Evolutionary conservation across 768 basidiomycete species (phyloP).

Genomic region (Kwoniella sp.): DNA sequence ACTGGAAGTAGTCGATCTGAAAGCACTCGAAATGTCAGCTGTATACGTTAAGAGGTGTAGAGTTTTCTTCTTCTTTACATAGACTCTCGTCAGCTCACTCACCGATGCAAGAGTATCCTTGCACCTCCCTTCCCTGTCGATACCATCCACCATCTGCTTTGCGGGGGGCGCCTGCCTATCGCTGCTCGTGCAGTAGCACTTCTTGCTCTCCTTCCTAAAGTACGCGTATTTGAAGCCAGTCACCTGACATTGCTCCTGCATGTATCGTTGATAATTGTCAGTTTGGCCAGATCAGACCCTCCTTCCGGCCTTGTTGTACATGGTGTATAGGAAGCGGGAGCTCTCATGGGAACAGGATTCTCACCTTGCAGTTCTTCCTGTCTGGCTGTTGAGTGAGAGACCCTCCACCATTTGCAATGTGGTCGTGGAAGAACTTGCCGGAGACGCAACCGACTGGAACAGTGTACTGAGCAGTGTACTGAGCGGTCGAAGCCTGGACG

Average conservation of each 20-base stretch:
- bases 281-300: background rate
- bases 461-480: no score
- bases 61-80: no score
- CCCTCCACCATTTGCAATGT: constrained; percentile 3
- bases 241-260: constrained; percentile 15
- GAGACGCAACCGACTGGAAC: constrained; percentile 9
- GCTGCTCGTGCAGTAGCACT: constrained; percentile 13
- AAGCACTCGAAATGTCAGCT: background rate
- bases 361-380: constrained; percentile 13
- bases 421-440: constrained; percentile 13
- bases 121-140: constrained; percentile 13
- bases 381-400: constrained; percentile 2
- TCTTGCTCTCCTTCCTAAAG: constrained; percentile 5
- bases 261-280: background rate
- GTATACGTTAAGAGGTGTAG: no score
- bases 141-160: constrained; percentile 7
- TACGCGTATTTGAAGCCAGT: constrained; percentile 19
- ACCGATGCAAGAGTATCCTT: constrained; percentile 13
- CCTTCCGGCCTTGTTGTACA: no score
- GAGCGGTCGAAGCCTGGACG: background rate
- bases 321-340: no score
- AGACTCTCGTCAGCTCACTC: background rate
- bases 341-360: background rate
- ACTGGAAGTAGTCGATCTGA: constrained; percentile 11
- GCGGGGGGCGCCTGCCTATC: constrained; percentile 9